A percentile compares a stretch with the other conserved stretches of the same genome.
Evolutionary conservation across 179 eudicot genomes (phyloP).

Genomic region (Amaranthus tricolor): DNA sequence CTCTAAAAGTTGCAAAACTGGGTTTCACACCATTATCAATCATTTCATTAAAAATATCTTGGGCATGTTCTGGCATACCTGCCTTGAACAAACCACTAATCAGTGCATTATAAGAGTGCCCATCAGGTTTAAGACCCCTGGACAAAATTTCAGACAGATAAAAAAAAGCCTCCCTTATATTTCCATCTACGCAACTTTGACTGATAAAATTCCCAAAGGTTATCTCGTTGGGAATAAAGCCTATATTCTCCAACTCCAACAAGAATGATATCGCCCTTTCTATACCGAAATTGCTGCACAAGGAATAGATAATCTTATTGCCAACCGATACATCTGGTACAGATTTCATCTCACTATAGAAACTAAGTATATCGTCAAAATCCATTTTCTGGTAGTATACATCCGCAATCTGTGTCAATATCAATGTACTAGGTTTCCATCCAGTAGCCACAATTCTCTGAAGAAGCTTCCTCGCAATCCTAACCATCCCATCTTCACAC

Average conservation of each 20-base stretch:
- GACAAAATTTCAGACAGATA: slow-evolving; percentile 53
- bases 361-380: slow-evolving; percentile 61
- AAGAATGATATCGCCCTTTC: slow-evolving; percentile 47
- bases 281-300: slow-evolving; percentile 47
- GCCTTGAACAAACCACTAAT: slow-evolving; percentile 57
- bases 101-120: slow-evolving; percentile 58
- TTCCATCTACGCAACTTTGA: slow-evolving; percentile 57
- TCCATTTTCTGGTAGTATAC: slow-evolving; percentile 75
- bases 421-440: slow-evolving; percentile 42
- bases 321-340: slow-evolving; percentile 44
- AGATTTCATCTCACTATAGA: slow-evolving; percentile 44
- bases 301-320: slow-evolving; percentile 51
- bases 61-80: slow-evolving; percentile 56
- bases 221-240: slow-evolving; percentile 55
- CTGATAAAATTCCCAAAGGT: slow-evolving; percentile 70
- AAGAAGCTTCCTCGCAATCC: slow-evolving; percentile 59
- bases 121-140: slow-evolving; percentile 54
- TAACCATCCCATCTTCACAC: slow-evolving; percentile 57
- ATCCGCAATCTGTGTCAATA: slow-evolving; percentile 51
- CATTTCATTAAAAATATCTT: slow-evolving; percentile 63
- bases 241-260: slow-evolving; percentile 52
- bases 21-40: slow-evolving; percentile 50
- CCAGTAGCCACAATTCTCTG: slow-evolving; percentile 41
- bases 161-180: slow-evolving; percentile 51
- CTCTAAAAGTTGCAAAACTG: slow-evolving; percentile 48